Evolutionary conservation across 129 eudicot species (phyloP).

Genomic region (Silybum marianum): DNA sequence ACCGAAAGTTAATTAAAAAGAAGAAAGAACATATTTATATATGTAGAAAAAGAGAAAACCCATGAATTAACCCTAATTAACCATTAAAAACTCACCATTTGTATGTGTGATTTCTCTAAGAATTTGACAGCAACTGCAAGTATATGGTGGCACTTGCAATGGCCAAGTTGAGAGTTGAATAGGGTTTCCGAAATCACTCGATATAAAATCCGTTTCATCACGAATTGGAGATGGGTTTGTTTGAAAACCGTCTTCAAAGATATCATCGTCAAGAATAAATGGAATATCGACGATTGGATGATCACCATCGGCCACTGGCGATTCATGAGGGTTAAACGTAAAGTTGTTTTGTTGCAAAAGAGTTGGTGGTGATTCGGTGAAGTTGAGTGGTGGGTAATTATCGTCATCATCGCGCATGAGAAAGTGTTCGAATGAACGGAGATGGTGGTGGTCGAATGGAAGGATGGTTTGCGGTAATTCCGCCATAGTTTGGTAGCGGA

Average conservation of each 20-base stretch:
- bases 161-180: constrained; percentile 53
- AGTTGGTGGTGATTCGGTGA: constrained; percentile 1
- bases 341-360: background rate
- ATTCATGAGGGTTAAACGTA: background rate
- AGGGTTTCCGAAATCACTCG: constrained; percentile 38
- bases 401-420: constrained; percentile 21
- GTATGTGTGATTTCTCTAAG: constrained; percentile 71
- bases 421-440: constrained; percentile 19
- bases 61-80: background rate
- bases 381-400: background rate
- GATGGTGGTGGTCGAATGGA: constrained; percentile 7
- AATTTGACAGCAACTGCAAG: constrained; percentile 57
- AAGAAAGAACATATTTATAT: background rate
- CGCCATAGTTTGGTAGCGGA: constrained; percentile 20
- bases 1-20: background rate
- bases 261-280: background rate
- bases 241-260: constrained; percentile 2
- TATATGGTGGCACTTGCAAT: constrained; percentile 35
- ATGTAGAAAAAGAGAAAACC: background rate
- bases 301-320: background rate
- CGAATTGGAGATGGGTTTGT: constrained; percentile 19
- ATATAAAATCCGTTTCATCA: constrained; percentile 4
- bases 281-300: constrained; percentile 9
- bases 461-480: constrained; percentile 11
- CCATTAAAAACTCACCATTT: constrained; percentile 39